phyloP scores from a whole-genome alignment of 2,329 filamentous ascomycete genomes.

The Trichoderma atrobrunneum region DNA sequence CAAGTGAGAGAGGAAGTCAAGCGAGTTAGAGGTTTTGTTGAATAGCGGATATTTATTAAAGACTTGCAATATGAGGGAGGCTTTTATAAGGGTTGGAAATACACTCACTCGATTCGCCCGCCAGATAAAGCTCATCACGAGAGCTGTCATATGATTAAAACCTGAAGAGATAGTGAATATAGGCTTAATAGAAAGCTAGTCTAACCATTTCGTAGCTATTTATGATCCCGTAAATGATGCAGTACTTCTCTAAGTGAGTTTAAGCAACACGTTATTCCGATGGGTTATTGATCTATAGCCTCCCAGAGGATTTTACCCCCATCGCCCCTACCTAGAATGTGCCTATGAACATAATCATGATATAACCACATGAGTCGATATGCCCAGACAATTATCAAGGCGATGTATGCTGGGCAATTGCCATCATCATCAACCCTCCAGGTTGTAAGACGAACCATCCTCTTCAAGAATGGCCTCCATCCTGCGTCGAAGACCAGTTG shows the following conservation, averaged over 20 bases:
- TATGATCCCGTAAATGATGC: background rate
- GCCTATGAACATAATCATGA: constrained; percentile 5
- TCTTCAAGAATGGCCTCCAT: constrained; percentile 12
- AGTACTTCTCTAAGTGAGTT: background rate
- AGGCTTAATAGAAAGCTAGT: background rate
- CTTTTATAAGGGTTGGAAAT: too few relatives aligned
- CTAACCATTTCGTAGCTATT: background rate
- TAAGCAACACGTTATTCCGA: background rate
- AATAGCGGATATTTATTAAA: background rate
- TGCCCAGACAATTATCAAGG: constrained; percentile 9
- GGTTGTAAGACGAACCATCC: constrained; percentile 8
- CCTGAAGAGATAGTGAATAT: too few relatives aligned
- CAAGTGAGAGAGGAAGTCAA: background rate
- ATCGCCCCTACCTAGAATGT: constrained; percentile 8
- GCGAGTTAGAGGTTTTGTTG: background rate
- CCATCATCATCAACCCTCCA: constrained; percentile 15
- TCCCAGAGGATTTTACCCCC: constrained; percentile 7
- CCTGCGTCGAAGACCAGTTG: constrained; percentile 9
- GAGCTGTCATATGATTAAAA: too few relatives aligned
- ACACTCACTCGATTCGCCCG: too few relatives aligned
- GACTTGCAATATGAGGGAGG: background rate
- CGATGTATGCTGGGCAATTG: constrained; percentile 11
- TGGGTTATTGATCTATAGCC: background rate
- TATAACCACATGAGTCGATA: constrained; percentile 15
- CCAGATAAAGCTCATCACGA: background rate